Conservation (phyloP, 2,329 filamentous ascomycete genomes). For the Aureobasidium sp. region DNA sequence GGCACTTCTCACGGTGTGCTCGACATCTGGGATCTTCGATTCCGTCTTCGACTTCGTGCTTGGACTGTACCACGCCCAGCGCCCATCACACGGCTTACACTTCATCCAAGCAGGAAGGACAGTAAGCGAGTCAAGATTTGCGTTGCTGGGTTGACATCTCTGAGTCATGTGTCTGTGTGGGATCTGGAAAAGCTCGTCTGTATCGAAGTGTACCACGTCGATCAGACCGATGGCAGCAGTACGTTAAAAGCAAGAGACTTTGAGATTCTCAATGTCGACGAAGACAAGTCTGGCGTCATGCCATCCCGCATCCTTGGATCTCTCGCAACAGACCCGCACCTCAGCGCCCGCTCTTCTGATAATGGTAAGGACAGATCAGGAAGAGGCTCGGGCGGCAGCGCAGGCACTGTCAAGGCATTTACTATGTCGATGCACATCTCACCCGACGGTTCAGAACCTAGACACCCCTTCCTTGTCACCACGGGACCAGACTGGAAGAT, state of each 20-base stretch:
- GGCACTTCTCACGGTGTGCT: conserved; percentile 91
- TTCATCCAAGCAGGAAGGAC: conserved; percentile 55
- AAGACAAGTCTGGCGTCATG: conserved; percentile 81
- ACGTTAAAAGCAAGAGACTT: conserved; percentile 53
- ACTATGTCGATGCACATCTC: conserved; percentile 62
- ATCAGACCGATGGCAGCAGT: conserved; percentile 40
- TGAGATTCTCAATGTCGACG: conserved; percentile 82
- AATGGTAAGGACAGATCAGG: conserved; percentile 14
- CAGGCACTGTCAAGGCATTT: conserved; percentile 65
- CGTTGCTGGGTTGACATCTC: conserved; percentile 77
- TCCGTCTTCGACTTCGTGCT: conserved; percentile 75
- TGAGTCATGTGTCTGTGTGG: conserved; percentile 90
- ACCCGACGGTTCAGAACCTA: conserved; percentile 63
- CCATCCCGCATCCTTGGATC: conserved; percentile 75
- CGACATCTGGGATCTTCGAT: conserved; percentile 94
- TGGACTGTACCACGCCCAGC: conserved; percentile 82
- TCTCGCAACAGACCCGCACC: conserved; percentile 32
- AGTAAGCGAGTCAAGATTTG: conserved; percentile 76
- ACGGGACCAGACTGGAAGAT: conserved; percentile 86
- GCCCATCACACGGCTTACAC: conserved; percentile 68
- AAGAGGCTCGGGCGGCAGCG: conserved; percentile 41
- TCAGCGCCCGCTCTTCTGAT: background rate
- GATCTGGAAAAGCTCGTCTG: conserved; percentile 87
- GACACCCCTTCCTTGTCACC: conserved; percentile 77
- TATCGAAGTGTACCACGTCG: conserved; percentile 73